Percentiles rank a stretch among this genome's conserved stretches.
Conservation (phyloP, 1,284 basidiomycete genomes). For the Puccinia hordei region DNA sequence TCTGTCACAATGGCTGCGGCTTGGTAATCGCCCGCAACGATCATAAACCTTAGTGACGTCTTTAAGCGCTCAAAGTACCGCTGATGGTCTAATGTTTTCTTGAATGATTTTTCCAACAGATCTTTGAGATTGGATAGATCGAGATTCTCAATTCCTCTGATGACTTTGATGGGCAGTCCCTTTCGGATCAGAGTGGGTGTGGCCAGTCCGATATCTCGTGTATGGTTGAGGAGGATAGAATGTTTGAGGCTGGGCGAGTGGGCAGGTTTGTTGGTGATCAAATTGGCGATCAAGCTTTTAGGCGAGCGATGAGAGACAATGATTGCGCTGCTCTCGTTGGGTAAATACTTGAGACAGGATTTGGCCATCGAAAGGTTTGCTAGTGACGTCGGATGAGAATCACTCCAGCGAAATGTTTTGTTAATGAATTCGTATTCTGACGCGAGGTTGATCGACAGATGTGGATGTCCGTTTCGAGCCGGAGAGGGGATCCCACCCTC, state of each 20-base stretch:
- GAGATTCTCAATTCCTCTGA: conserved; percentile 68
- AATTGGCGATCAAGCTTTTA: conserved; percentile 89
- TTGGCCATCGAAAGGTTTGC: conserved; percentile 83
- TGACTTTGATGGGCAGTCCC: conserved; percentile 81
- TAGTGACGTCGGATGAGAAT: conserved; percentile 80
- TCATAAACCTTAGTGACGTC: conserved; percentile 80
- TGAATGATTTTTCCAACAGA: conserved; percentile 85
- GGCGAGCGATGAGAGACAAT: conserved; percentile 97
- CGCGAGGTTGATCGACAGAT: conserved; percentile 90
- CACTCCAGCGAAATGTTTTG: conserved; percentile 81
- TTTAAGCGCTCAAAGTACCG: conserved; percentile 79
- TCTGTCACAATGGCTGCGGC: conserved; percentile 93
- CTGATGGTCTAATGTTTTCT: conserved; percentile 71
- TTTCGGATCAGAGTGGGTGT: conserved; percentile 90
- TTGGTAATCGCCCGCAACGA: conserved; percentile 92
- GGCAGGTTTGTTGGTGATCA: conserved; percentile 98
- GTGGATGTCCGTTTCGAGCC: conserved; percentile 88
- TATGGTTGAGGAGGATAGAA: conserved; percentile 76
- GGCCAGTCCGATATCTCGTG: conserved; percentile 78
- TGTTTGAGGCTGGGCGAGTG: conserved; percentile 93
- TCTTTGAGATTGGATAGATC: conserved; percentile 75
- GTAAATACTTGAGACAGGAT: conserved; percentile 89
- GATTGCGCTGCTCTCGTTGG: conserved; percentile 84
- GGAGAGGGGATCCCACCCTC: conserved; percentile 98
- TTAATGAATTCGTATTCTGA: conserved; percentile 86